Conservation (phyloP, 495 filamentous ascomycete species). For the Platismatia glauca region DNA sequence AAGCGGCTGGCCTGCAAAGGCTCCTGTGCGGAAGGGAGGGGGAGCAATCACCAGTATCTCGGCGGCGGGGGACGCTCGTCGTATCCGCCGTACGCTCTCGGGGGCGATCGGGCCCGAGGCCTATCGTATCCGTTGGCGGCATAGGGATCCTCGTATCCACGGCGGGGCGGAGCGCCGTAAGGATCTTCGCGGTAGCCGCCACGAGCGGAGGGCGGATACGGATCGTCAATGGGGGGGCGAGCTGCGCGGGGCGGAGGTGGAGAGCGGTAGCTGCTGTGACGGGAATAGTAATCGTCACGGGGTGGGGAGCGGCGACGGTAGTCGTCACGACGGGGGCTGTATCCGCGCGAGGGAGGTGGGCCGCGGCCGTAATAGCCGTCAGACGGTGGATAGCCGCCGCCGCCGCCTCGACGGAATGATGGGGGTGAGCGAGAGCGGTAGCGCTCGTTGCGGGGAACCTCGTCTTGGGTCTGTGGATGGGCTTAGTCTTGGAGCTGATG, state of each 20-base stretch:
- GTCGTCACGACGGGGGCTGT: slow-evolving; percentile 62
- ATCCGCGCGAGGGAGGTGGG: slow-evolving; percentile 59
- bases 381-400: slow-evolving; percentile 48
- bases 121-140: slow-evolving; percentile 26
- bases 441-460: slow-evolving; percentile 51
- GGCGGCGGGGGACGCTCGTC: slow-evolving; percentile 21
- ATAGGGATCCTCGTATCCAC: slow-evolving; percentile 46
- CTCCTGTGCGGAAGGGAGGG: slow-evolving; percentile 11
- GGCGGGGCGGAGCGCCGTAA: slow-evolving; percentile 31
- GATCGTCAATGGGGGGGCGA: slow-evolving; percentile 62
- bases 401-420: slow-evolving; percentile 46
- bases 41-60: slow-evolving; percentile 27
- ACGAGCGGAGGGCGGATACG: slow-evolving; percentile 56
- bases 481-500: slow-evolving; percentile 37
- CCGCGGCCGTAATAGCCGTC: slow-evolving; percentile 53
- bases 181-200: slow-evolving; percentile 32
- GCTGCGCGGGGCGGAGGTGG: slow-evolving; percentile 52
- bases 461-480: slow-evolving; percentile 51
- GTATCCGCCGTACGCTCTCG: slow-evolving; percentile 25
- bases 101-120: slow-evolving; percentile 17
- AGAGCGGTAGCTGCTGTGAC: slow-evolving; percentile 57
- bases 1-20: slow-evolving; percentile 16
- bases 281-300: slow-evolving; percentile 77
- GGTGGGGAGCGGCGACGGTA: slow-evolving; percentile 80
- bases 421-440: slow-evolving; percentile 71